phyloP scores from a whole-genome alignment of 371 early-diverging fungal species.

The Mucor irregularis region DNA sequence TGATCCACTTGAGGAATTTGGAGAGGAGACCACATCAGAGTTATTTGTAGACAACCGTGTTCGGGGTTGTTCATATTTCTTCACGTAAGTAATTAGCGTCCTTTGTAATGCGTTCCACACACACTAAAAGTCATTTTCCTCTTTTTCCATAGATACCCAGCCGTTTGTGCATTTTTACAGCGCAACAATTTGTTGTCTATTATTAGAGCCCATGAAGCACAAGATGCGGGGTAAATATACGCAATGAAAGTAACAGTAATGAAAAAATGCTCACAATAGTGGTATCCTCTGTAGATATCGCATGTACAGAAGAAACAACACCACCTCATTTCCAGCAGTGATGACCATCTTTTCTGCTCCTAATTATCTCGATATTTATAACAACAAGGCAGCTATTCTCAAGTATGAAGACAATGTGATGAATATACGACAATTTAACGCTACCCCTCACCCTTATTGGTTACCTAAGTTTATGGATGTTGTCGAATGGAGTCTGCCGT shows the following conservation, averaged over 20 bases:
- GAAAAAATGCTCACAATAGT: neutral
- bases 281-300: slow-evolving; percentile 53
- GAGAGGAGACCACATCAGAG: slow-evolving; percentile 82
- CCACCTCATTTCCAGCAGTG: slow-evolving; percentile 93
- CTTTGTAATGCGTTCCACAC: neutral
- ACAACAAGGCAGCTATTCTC: slow-evolving; percentile 96
- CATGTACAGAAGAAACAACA: slow-evolving; percentile 92
- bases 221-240: slow-evolving; percentile 84
- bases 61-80: slow-evolving; percentile 93
- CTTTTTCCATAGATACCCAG: slow-evolving; percentile 84
- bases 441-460: slow-evolving; percentile 95
- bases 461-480: slow-evolving; percentile 97
- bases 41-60: slow-evolving; percentile 89
- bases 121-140: neutral
- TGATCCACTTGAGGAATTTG: slow-evolving; percentile 96
- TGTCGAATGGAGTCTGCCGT: slow-evolving; percentile 97
- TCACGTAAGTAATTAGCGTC: slow-evolving; percentile 57
- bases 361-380: slow-evolving; percentile 96
- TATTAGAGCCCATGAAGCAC: slow-evolving; percentile 98
- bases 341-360: slow-evolving; percentile 98
- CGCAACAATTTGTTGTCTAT: slow-evolving; percentile 90
- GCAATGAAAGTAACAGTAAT: neutral
- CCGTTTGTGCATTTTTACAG: slow-evolving; percentile 91
- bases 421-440: slow-evolving; percentile 92
- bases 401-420: slow-evolving; percentile 96